Conservation (phyloP, 2,329 filamentous ascomycete genomes). For the Monosporascus ibericus region DNA sequence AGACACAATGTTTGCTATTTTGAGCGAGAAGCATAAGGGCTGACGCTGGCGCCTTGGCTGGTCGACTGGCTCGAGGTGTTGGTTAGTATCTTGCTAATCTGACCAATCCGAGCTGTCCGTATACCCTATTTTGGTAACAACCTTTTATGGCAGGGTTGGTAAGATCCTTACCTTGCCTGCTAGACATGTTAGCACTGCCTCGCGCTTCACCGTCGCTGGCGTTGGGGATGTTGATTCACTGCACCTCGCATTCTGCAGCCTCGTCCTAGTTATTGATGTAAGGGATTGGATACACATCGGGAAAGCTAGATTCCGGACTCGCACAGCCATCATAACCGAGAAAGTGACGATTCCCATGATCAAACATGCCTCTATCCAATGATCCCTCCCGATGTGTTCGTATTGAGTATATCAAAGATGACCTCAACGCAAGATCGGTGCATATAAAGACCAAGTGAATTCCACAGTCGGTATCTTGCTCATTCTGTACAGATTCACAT, state of each 20-base stretch:
- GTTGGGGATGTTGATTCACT: neutral
- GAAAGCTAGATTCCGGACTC: neutral
- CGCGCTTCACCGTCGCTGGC: neutral
- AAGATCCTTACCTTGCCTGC: neutral
- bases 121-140: neutral
- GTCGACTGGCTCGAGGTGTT: neutral
- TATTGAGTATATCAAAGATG: neutral
- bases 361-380: too few relatives aligned
- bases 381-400: too few relatives aligned
- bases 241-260: neutral
- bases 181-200: neutral
- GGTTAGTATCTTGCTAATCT: neutral
- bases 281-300: neutral
- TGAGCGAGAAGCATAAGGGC: neutral
- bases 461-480: neutral
- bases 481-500: neutral
- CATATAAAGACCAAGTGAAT: constrained; percentile 9
- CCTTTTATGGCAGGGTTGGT: too few relatives aligned
- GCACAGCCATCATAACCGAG: neutral
- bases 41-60: neutral
- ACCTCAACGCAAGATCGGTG: neutral
- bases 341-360: neutral
- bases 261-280: neutral
- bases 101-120: neutral
- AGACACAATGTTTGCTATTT: neutral